Evolutionary conservation across 2,329 filamentous ascomycete species (phyloP).

Genomic region (Aspergillus pseudotamarii): DNA sequence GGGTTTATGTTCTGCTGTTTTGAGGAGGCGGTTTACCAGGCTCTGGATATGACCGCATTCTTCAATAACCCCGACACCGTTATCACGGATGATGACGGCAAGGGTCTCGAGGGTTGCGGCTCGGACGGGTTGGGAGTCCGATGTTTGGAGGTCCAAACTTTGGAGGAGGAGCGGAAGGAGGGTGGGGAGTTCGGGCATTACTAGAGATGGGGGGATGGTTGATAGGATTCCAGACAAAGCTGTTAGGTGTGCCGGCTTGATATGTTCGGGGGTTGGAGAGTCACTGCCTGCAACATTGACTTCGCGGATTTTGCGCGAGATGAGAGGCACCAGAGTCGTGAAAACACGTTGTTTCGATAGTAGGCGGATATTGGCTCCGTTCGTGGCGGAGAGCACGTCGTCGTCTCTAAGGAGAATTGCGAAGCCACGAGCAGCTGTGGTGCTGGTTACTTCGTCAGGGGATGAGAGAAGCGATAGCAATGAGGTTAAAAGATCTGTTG

Average conservation of each 20-base stretch:
- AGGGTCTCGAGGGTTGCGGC: slow-evolving; percentile 63
- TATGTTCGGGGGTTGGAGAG: slow-evolving; percentile 25
- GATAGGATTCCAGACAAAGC: slow-evolving; percentile 64
- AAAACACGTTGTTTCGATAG: slow-evolving; percentile 68
- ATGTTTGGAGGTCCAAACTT: slow-evolving; percentile 58
- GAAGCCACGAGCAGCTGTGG: slow-evolving; percentile 59
- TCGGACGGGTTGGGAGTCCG: slow-evolving; percentile 57
- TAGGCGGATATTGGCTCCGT: slow-evolving; percentile 63
- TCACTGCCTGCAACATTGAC: slow-evolving; percentile 38
- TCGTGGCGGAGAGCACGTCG: slow-evolving; percentile 62
- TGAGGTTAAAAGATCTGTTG: slow-evolving; percentile 53
- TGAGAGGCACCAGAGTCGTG: slow-evolving; percentile 59
- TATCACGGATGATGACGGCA: slow-evolving; percentile 60
- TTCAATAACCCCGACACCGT: slow-evolving; percentile 53
- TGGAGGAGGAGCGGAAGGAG: slow-evolving; percentile 65
- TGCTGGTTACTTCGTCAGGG: slow-evolving; percentile 51
- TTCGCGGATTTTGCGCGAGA: slow-evolving; percentile 56
- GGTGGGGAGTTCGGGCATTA: slow-evolving; percentile 60
- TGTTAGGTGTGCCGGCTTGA: slow-evolving; percentile 65
- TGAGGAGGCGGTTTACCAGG: slow-evolving; percentile 59
- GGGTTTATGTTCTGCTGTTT: slow-evolving; percentile 41
- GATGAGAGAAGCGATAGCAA: slow-evolving; percentile 50
- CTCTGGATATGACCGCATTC: slow-evolving; percentile 60
- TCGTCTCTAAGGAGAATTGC: slow-evolving; percentile 62
- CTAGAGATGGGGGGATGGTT: slow-evolving; percentile 61